phyloP scores from a whole-genome alignment of 768 basidiomycete genomes.

The Neoboletus subvelutipes region DNA sequence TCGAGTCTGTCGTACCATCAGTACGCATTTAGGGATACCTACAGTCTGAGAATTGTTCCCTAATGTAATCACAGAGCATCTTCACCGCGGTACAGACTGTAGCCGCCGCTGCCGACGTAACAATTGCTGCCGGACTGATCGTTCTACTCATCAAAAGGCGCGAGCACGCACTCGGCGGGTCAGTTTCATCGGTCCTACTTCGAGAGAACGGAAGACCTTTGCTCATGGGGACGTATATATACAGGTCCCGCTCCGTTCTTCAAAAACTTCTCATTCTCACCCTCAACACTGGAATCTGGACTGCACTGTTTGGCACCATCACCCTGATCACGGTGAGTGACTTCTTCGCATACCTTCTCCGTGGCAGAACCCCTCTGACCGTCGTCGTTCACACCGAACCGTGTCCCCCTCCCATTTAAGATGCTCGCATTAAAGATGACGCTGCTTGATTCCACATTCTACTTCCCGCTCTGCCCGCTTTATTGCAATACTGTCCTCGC shows the following conservation, averaged over 20 bases:
- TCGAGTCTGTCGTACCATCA: too few relatives aligned
- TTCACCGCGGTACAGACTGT: background rate
- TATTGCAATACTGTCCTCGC: too few relatives aligned
- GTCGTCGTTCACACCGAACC: too few relatives aligned
- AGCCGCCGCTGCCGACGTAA: background rate
- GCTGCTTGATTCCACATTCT: background rate
- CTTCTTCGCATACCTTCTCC: background rate
- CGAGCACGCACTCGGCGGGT: background rate
- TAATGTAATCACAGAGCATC: background rate
- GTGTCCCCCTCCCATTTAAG: too few relatives aligned
- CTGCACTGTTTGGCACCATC: slow-evolving; percentile 3
- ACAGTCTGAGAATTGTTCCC: background rate
- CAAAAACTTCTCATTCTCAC: slow-evolving; percentile 12
- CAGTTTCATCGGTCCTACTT: background rate
- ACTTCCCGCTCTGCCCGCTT: too few relatives aligned
- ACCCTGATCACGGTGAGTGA: background rate
- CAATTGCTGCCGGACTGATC: background rate
- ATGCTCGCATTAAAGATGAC: background rate
- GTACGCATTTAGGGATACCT: too few relatives aligned
- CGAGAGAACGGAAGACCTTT: background rate
- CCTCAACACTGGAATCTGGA: slow-evolving; percentile 15
- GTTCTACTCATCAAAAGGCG: background rate
- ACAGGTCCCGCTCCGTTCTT: too few relatives aligned
- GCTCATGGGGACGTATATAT: background rate
- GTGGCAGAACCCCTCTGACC: background rate